phyloP scores from a whole-genome alignment of 2,329 filamentous ascomycete genomes.

The Colletotrichum euphorbiae region DNA sequence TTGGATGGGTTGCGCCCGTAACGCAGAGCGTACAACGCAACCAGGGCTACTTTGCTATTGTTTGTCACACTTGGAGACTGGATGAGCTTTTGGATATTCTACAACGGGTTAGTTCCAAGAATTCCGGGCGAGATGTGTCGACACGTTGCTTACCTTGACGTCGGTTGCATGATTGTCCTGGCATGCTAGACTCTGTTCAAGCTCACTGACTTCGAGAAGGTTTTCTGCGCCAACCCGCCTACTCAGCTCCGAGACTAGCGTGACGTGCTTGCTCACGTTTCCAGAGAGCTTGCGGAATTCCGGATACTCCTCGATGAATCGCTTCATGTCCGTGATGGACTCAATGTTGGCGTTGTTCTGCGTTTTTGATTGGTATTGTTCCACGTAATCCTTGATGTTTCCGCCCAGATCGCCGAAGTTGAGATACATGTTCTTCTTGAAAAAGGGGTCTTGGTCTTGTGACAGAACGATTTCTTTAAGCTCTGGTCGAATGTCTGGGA shows the following conservation, averaged over 20 bases:
- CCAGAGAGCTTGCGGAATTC: constrained; percentile 97
- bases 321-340: constrained; percentile 98
- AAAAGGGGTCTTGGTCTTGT: constrained; percentile 97
- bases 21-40: constrained; percentile 93
- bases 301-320: constrained; percentile 98
- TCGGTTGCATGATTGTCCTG: constrained; percentile 94
- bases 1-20: constrained; percentile 90
- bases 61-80: constrained; percentile 80
- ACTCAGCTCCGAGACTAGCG: constrained; percentile 92
- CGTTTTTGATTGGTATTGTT: constrained; percentile 98
- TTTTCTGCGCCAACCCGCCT: constrained; percentile 86
- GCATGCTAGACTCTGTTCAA: constrained; percentile 96
- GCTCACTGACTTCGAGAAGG: constrained; percentile 93
- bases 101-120: background rate
- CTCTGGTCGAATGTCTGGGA: constrained; percentile 87
- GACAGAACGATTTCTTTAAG: constrained; percentile 94
- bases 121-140: background rate
- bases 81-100: constrained; percentile 89
- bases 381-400: constrained; percentile 98
- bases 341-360: constrained; percentile 96
- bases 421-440: constrained; percentile 98
- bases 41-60: constrained; percentile 88
- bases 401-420: constrained; percentile 96
- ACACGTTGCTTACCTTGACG: constrained; percentile 74
- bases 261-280: constrained; percentile 98